phyloP scores from a whole-genome alignment of 2,329 filamentous ascomycete genomes.

The Coniochaeta prunicola region DNA sequence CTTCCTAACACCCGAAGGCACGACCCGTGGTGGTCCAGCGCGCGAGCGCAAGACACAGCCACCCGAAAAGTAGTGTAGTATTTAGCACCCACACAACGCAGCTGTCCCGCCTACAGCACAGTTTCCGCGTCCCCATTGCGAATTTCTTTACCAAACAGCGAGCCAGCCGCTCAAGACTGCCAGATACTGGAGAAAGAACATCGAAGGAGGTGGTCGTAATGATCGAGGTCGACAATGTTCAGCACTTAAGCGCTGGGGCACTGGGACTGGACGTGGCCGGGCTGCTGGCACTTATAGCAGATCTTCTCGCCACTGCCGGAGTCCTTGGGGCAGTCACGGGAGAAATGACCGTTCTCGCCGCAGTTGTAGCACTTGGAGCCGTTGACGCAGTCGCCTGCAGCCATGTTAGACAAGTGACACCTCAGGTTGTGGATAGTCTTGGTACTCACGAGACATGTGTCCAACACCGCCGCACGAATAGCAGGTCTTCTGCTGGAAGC shows the following conservation, averaged over 20 bases:
- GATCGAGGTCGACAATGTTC: not conserved
- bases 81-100: not conserved
- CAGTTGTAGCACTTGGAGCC: constrained; percentile 99
- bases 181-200: not conserved
- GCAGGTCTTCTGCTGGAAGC: constrained; percentile 62
- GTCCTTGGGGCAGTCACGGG: constrained; percentile 92
- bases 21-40: not conserved
- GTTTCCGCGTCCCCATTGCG: not conserved
- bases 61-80: not conserved
- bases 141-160: not conserved
- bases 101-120: not conserved
- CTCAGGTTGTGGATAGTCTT: constrained; percentile 4
- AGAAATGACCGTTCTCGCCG: constrained; percentile 87
- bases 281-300: constrained; percentile 90
- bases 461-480: constrained; percentile 97
- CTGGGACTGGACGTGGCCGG: constrained; percentile 85
- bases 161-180: not conserved
- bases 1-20: not conserved
- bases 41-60: not conserved
- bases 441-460: constrained; percentile 76
- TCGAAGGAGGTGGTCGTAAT: not conserved
- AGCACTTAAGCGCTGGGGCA: constrained; percentile 50
- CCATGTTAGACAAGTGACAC: not conserved
- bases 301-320: constrained; percentile 82
- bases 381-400: constrained; percentile 82